Percentiles rank a stretch among this genome's conserved stretches.
Evolutionary conservation across 441 rosid species (phyloP).

Genomic region (Kokia cookei): DNA sequence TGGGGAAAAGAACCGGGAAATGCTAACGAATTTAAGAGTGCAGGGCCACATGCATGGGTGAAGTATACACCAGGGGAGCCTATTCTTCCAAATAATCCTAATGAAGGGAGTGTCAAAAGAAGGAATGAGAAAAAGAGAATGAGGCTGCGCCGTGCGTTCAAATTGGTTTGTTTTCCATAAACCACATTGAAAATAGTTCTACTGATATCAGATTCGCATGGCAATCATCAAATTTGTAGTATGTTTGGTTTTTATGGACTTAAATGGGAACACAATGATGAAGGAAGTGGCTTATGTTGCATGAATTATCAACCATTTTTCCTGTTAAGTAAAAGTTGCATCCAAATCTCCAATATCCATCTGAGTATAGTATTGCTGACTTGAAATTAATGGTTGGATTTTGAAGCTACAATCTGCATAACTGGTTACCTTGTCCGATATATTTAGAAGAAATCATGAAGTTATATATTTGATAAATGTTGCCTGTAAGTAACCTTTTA

Average conservation of each 20-base stretch:
- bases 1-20: neutral
- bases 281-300: neutral
- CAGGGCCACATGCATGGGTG: slow-evolving; percentile 90
- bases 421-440: neutral
- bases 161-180: slow-evolving; percentile 34
- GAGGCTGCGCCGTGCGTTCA: slow-evolving; percentile 54
- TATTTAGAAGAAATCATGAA: neutral
- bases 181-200: neutral
- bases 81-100: slow-evolving; percentile 67
- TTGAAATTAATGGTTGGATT: neutral
- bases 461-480: neutral
- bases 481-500: neutral
- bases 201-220: neutral
- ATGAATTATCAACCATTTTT: neutral
- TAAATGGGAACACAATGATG: neutral
- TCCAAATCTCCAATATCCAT: neutral
- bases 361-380: neutral
- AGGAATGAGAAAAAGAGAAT: slow-evolving; percentile 84
- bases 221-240: neutral
- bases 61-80: slow-evolving; percentile 71
- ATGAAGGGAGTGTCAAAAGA: slow-evolving; percentile 71
- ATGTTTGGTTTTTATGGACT: neutral
- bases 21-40: slow-evolving; percentile 19
- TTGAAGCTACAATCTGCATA: neutral
- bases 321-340: neutral